Percentiles rank a stretch among this genome's conserved stretches.
phyloP scores from a whole-genome alignment of 495 filamentous ascomycete species.

The Podospora comata region DNA sequence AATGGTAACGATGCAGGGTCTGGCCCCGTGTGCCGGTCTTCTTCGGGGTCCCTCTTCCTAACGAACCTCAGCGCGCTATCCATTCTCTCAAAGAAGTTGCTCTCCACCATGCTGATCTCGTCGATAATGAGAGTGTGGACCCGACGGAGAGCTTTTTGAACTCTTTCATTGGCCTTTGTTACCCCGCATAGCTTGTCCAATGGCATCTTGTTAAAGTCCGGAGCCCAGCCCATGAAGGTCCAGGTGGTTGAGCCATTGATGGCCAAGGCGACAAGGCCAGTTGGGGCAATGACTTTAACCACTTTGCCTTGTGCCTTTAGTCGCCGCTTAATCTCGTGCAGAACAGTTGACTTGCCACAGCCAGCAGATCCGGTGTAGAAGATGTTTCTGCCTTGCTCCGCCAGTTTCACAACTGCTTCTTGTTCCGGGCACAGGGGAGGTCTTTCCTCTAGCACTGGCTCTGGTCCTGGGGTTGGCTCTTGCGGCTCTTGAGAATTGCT shows the following conservation, averaged over 20 bases:
- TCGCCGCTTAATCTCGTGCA: conserved; percentile 45
- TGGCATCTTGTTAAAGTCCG: conserved; percentile 26
- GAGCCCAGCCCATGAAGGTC: conserved; percentile 54
- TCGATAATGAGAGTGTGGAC: conserved; percentile 48
- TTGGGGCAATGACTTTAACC: conserved; percentile 56
- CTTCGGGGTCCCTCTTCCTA: conserved; percentile 30
- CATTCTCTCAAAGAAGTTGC: conserved; percentile 52
- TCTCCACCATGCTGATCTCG: conserved; percentile 54
- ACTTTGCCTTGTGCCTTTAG: conserved; percentile 32
- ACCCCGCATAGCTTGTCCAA: conserved; percentile 16
- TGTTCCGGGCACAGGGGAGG: conserved; percentile 46
- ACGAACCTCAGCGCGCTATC: conserved; percentile 48
- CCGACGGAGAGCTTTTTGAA: conserved; percentile 15
- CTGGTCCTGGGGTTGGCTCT: neutral
- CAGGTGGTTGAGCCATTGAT: conserved; percentile 54
- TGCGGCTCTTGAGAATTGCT: neutral
- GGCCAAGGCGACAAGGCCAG: conserved; percentile 53
- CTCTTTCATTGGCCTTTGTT: too few species aligned
- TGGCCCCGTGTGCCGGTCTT: neutral
- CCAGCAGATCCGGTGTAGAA: conserved; percentile 64
- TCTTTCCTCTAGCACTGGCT: neutral
- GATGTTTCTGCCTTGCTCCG: conserved; percentile 50
- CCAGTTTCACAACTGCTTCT: conserved; percentile 45
- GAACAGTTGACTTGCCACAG: conserved; percentile 57
- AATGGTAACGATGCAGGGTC: conserved; percentile 51